Base-by-base conservation (phyloP, 768 basidiomycete species). In the Lyophyllum semitale region DNA sequence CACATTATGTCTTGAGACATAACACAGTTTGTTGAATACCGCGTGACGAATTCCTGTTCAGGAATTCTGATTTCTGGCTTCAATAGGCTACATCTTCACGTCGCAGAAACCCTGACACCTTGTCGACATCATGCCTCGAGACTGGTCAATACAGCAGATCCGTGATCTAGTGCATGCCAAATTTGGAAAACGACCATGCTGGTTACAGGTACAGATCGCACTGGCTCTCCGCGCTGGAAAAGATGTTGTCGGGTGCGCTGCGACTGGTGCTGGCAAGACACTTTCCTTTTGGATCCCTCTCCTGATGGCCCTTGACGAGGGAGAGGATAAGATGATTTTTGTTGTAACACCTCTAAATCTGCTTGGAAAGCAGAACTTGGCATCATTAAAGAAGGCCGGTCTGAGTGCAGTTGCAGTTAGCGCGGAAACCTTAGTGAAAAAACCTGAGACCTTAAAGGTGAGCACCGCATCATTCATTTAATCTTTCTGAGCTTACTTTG, bases 291-390 rank as follows among this genome's bases (percentile, higher is more conserved):
- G 58, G 56, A 64, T 64, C 6, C 13, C 63, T 0, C 38, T 63
- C 12, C 40, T 64, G 27, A 61, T 64, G 57, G 51, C 55, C 8
- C 42, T 57, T 9, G 47, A 51, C 37, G 54, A 61, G 4, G 53
- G 53, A 3, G 51, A 56, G 17, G 15, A 53, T 11, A 53, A 48
- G 45, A 64, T 54, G 41, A 48, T n/a, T n/a, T n/a, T n/a, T n/a
- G n/a, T n/a, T n/a, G n/a, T n/a, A n/a, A n/a, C n/a, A n/a, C n/a
- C n/a, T 53, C 5, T 56, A 2, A 73, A 70, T 45, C 52, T 73
- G 2, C 64, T 74, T 1, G 70, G 69, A 11, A 53, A 59, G 12
- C 69, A 74, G 51, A 68, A 66, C 55, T 58, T 55, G 4, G 40
- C 44, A 2, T 22, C 60, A 17, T 54, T 70, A 1, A 40, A 46